Base-by-base conservation (phyloP, 108 stramenopile species). In the Stephanodiscus minutulus region DNA sequence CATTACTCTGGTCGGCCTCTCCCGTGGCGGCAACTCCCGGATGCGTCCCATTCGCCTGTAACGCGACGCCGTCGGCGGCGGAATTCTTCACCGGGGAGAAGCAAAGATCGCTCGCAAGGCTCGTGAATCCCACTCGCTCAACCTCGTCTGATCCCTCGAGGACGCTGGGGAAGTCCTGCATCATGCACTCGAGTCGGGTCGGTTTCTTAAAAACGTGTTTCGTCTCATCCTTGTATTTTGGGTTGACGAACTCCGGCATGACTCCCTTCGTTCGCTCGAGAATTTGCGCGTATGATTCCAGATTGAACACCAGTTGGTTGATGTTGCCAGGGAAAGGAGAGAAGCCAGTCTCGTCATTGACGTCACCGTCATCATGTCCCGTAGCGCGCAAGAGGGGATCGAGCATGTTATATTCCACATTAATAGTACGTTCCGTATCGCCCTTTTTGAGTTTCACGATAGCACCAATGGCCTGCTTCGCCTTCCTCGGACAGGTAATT, bases 331-430 rank as follows among this genome's bases (percentile, higher is more conserved):
- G 99, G 81, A 86, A 99, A 3, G 98, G 96, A 25, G 93, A 95
- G 61, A 84, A 95, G 24, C 97, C 97, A 28, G 96, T 97, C 17
- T 67, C 79, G 70, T 98, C 98, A 53, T 95, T 87, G 2, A 96
- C 96, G 86, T 99, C 99, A 29, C 98, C 98, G 33, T 90, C 88
- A 12, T 88, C 80, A 22, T 84, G 76, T 10, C 87, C 95, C 29
- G 88, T 86, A 41, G 97, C 87, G 39, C 90, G 73, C 20, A 99
- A 88, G 21, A 99, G 85, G 6, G 99, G 98, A 74, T 98, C 99
- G 29, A 99, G 83, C 83, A 98, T 98, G 78, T 99, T 99, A 87
- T 99, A 99, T 87, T 99, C 99, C 20, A 99, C 98, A 74, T 99
- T 99, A 58, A 98, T 91, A 44, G 89, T 87, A 52, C 87, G 52